Base-by-base conservation (phyloP, 306 rosid genomes). In the Castanea mollissima region DNA sequence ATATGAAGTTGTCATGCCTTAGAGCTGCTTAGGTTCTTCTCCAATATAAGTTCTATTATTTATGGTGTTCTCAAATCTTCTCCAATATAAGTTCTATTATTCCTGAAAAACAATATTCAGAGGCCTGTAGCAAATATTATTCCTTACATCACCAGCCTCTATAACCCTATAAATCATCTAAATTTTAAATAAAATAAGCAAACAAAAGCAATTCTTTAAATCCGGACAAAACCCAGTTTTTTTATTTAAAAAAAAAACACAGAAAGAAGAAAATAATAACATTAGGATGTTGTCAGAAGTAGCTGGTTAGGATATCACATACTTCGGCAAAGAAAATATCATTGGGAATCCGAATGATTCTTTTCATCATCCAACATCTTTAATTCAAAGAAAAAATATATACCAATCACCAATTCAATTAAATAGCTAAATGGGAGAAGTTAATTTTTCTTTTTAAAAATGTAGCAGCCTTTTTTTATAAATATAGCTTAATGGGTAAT, bases 331-430 rank as follows among this genome's bases (percentile, higher is more conserved):
- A 12, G 52, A 10, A 68, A 68, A 35, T 68, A 68, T 68, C 72
- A 68, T 8, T 18, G 72, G 72, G 72, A 68, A 35, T 68, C 72
- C 72, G 72, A 34, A 46, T 68, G 72, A 68, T 68, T 68, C 20
- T 68, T 68, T 12, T 68, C 72, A 68, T 68, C 72, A 68, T 35
- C 15, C 72, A 67, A 35, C 72, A 67, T 35, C 72, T 0, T 10
- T 38, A 38, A 38, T 38, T 38, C 44, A 38, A 38, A 38, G 44
- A 38, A 6, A 38, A 1, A 7, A 38, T 7, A 0, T 2, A 38
- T 38, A 38, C 46, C 10, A 38, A 38, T 38, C 0, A 1, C 11
- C 0, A 0, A 38, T 1, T 38, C 11, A 38, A 7, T 38, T 38
- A 38, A 38, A 38, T 38, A 0, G 46, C 11, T 7, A 1, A 38